These are phyloP conservation scores for Ophiostoma piceae DNA, from an alignment of 2,329 filamentous ascomycete genomes.

Conservation along the genomic window DNA sequence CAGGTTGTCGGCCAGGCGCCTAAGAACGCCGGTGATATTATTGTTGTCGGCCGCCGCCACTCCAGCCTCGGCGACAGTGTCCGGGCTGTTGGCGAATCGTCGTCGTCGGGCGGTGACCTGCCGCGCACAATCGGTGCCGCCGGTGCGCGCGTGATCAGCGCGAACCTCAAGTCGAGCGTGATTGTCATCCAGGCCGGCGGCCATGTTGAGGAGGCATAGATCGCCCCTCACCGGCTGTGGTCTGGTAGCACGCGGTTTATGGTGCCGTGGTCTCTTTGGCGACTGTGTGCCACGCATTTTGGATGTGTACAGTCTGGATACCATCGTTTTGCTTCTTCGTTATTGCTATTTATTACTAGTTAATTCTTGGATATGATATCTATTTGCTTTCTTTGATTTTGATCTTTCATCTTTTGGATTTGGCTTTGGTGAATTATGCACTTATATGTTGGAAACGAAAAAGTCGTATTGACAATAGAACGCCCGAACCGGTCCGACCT, in stretches of 20 bases:
- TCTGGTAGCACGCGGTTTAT: background rate
- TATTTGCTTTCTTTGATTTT: slow-evolving; percentile 1
- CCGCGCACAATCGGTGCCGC: slow-evolving; percentile 54
- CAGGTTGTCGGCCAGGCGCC: slow-evolving; percentile 54
- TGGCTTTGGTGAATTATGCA: background rate
- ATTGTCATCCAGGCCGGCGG: slow-evolving; percentile 60
- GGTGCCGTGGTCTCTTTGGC: background rate
- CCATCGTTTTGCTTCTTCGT: background rate
- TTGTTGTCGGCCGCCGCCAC: slow-evolving; percentile 59
- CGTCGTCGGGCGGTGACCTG: slow-evolving; percentile 36
- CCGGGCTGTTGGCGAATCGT: slow-evolving; percentile 23
- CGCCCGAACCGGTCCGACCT: slow-evolving; percentile 6
- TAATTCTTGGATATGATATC: slow-evolving; percentile 3
- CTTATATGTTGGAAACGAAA: background rate
- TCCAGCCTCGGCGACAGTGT: slow-evolving; percentile 30
- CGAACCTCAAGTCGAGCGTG: slow-evolving; percentile 59
- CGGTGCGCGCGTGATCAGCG: slow-evolving; percentile 54
- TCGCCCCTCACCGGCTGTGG: background rate
- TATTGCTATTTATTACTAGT: slow-evolving; percentile 8
- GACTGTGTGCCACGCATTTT: no score
- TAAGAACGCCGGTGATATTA: slow-evolving; percentile 64
- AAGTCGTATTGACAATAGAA: background rate
- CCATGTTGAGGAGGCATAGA: slow-evolving; percentile 25
- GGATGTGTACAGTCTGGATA: background rate
- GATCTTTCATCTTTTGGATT: background rate